Conservation (phyloP, 2,329 filamentous ascomycete species). For the Thyridium curvatum region DNA sequence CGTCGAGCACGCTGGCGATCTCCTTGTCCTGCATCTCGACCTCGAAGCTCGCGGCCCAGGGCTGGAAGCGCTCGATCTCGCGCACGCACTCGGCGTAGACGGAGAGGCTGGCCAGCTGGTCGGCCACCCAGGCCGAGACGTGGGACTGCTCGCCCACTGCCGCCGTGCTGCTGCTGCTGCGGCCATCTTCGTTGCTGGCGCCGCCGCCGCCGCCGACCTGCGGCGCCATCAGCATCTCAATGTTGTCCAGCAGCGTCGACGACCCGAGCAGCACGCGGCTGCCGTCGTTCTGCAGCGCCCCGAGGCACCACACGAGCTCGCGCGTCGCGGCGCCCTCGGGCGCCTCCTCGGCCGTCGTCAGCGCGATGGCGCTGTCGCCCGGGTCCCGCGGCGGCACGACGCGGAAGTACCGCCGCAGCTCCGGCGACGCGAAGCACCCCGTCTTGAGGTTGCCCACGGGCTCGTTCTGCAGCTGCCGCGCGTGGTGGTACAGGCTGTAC, state of each 20-base stretch:
- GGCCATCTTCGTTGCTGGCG: no score
- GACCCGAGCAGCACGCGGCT: conserved; percentile 7
- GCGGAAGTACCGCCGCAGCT: conserved; percentile 5
- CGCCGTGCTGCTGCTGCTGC: no score
- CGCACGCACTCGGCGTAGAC: conserved; percentile 4
- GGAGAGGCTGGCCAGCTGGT: conserved; percentile 5
- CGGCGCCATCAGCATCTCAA: conserved; percentile 2
- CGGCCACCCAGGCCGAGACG: conserved; percentile 4
- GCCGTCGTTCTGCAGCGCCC: conserved; percentile 7
- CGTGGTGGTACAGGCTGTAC: conserved; percentile 9
- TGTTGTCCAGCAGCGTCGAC: conserved; percentile 8
- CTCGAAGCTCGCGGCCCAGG: conserved; percentile 7
- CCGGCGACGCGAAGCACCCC: conserved; percentile 3
- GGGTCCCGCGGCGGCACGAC: conserved; percentile 1
- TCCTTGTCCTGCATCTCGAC: conserved; percentile 8
- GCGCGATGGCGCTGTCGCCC: conserved; percentile 3
- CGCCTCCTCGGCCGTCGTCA: conserved; percentile 6
- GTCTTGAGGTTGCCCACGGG: conserved; percentile 3
- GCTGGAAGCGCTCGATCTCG: conserved; percentile 8
- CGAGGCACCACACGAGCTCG: conserved; percentile 5
- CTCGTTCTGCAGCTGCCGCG: conserved; percentile 5
- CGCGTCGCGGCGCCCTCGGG: conserved; percentile 2
- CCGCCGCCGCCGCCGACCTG: no score
- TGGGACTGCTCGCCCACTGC: background rate
- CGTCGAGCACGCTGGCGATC: conserved; percentile 5